Percentiles rank a stretch among this genome's conserved stretches.
Conservation (phyloP, 495 filamentous ascomycete genomes). For the Aspergillus leporis region DNA sequence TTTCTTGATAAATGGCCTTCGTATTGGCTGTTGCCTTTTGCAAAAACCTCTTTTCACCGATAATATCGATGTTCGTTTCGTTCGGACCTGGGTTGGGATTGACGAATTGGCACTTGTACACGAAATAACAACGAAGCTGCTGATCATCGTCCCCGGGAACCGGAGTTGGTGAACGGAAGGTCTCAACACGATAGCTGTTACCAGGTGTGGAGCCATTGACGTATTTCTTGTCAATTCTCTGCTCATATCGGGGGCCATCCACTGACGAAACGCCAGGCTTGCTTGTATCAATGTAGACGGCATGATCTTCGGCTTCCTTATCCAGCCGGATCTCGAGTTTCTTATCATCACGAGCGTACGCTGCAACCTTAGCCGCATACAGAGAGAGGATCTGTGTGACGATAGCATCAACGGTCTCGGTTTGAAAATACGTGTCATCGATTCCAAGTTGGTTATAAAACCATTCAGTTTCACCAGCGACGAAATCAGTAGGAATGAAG, state of each 20-base stretch:
- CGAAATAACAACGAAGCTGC: constrained; percentile 94
- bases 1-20: constrained; percentile 88
- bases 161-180: constrained; percentile 78
- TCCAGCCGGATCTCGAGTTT: constrained; percentile 90
- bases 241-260: constrained; percentile 84
- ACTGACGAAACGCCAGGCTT: constrained; percentile 75
- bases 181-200: constrained; percentile 88
- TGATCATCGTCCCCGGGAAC: constrained; percentile 74
- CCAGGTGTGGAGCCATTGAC: constrained; percentile 67
- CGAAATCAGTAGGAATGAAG: constrained; percentile 83
- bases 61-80: constrained; percentile 87
- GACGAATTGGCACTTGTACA: constrained; percentile 92
- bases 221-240: constrained; percentile 93
- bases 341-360: constrained; percentile 91
- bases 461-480: constrained; percentile 85
- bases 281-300: constrained; percentile 98
- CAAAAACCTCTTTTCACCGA: constrained; percentile 91
- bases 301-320: constrained; percentile 92
- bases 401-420: constrained; percentile 82
- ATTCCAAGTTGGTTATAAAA: constrained; percentile 98
- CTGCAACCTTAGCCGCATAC: constrained; percentile 96
- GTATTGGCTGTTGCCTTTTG: constrained; percentile 96
- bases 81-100: constrained; percentile 66
- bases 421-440: constrained; percentile 98
- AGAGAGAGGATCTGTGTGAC: constrained; percentile 92